Base-by-base conservation (phyloP, 805 yeast species). In the Wickerhamiella slavikovae region DNA sequence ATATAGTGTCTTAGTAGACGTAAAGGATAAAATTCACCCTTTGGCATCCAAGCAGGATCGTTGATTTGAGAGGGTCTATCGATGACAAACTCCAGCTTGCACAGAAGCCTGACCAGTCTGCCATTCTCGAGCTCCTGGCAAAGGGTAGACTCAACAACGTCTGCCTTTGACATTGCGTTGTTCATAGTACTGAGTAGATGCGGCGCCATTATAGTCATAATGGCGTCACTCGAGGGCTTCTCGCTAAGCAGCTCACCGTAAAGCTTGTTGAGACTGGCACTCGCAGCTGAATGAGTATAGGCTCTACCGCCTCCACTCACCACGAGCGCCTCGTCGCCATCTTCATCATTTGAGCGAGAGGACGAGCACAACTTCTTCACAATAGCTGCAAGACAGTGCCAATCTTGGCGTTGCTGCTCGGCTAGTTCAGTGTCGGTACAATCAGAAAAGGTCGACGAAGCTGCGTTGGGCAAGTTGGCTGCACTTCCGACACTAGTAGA, bases 111-210 rank as follows among this genome's bases (percentile, higher is more conserved):
- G 40, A 85, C 80, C 18, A 89, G 54, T 35, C 96, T 60, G 3
- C 77, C 89, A 49, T 89, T 89, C 48, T 89, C 96, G 16, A 83
- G 54, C 49, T 85, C 96, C 31, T 64, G 61, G 11, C 68, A 49
- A 23, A 89, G 52, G 16, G 44, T 40, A 2, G 36, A 37, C 36
- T 57, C 61, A 17, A 55, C 37, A 10, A 24, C 27, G 32, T 52
- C 54, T 12, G 29, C 36, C 14, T 34, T 34, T n/a, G 35, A 32
- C 5, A 40, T 36, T 10, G 49, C 35, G 8, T 30, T 26, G 29
- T 48, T 48, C 16, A 43, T 17, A 4, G 35, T 34, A 6, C 40
- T 36, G 31, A 39, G 31, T 4, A 39, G 18, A 24, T 42, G 42
- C 15, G 48, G 45, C 14, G 47, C 39, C 21, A 49, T 34, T 20